Conservation (phyloP, 495 filamentous ascomycete species). For the Achaetomiella virescens region DNA sequence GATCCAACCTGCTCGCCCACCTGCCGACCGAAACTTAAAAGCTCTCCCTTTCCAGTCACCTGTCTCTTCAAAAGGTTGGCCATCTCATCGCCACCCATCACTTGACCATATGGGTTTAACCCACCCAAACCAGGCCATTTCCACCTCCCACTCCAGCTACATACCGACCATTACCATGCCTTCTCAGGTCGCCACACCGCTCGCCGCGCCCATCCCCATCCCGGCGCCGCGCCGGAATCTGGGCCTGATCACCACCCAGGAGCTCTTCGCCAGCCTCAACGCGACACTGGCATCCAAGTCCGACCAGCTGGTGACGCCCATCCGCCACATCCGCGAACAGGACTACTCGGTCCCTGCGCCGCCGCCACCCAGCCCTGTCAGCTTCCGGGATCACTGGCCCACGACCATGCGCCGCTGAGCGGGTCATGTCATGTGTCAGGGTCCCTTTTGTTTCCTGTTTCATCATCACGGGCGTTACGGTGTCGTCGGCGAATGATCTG, state of each 20-base stretch:
- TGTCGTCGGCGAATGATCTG: background rate
- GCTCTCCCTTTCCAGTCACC: background rate
- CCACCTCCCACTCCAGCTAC: background rate
- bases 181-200: conserved; percentile 22
- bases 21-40: conserved; percentile 3
- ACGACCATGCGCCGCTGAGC: conserved; percentile 24
- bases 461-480: background rate
- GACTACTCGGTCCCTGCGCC: conserved; percentile 47
- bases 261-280: conserved; percentile 43
- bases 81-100: background rate
- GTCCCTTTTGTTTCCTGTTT: background rate
- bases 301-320: conserved; percentile 32
- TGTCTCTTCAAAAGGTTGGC: background rate
- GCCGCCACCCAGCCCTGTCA: conserved; percentile 45
- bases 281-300: conserved; percentile 37
- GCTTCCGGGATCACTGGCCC: conserved; percentile 44
- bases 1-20: conserved; percentile 5
- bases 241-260: conserved; percentile 34
- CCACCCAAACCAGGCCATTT: background rate
- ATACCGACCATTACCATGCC: conserved; percentile 35
- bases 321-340: conserved; percentile 41
- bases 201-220: conserved; percentile 41
- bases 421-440: background rate
- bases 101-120: background rate
- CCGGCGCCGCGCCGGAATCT: conserved; percentile 33